A percentile compares a stretch with the other conserved stretches of the same genome.
Conservation (phyloP, 371 early-diverging fungal species). For the Dichotomocladium elegans region DNA sequence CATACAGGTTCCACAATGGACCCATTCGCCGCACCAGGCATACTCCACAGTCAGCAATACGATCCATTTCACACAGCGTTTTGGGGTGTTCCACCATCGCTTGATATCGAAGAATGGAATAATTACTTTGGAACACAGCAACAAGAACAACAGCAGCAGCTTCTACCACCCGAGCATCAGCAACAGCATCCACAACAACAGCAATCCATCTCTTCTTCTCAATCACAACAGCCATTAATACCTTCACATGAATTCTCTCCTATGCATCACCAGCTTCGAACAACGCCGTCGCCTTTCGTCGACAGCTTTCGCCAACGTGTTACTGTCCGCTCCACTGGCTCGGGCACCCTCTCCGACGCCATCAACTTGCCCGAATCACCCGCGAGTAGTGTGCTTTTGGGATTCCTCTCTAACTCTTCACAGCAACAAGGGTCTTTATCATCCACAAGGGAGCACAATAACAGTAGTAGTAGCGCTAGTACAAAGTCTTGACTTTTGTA, state of each 20-base stretch:
- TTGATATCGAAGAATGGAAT: conserved; percentile 27
- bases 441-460: no score
- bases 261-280: conserved; percentile 9
- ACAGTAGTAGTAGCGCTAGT: no score
- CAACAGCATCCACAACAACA: not conserved
- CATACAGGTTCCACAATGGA: conserved; percentile 17
- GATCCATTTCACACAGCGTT: conserved; percentile 22
- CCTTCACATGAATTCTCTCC: conserved; percentile 11
- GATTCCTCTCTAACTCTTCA: not conserved
- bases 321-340: no score
- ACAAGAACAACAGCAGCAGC: not conserved
- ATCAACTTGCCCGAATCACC: not conserved
- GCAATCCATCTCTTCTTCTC: not conserved
- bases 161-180: not conserved
- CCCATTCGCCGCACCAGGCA: conserved; percentile 29
- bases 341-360: no score
- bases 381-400: not conserved
- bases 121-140: conserved; percentile 14
- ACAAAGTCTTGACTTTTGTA: no score
- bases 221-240: not conserved
- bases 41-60: conserved; percentile 12
- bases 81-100: conserved; percentile 24
- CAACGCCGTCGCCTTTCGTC: no score
- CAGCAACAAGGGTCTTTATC: not conserved
- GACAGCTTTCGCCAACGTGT: no score